A percentile compares a stretch with the other conserved stretches of the same genome.
Conservation (phyloP, 129 eudicot species). For the Dittrichia graveolens region DNA sequence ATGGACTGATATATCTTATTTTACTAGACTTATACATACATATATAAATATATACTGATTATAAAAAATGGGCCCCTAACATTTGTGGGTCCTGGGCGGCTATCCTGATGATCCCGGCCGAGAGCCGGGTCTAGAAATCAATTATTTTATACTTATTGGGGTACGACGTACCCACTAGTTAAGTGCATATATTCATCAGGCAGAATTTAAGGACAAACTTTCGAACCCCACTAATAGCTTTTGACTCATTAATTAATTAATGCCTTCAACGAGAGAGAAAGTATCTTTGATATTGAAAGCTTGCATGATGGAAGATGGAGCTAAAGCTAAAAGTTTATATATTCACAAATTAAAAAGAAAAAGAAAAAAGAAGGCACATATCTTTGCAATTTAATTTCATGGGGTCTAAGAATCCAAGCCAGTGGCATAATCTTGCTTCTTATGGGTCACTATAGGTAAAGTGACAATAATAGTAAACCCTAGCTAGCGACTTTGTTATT, state of each 20-base stretch:
- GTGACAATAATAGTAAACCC: constrained; percentile 22
- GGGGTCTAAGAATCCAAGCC: constrained; percentile 22
- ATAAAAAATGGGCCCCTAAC: no score
- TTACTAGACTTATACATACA: no score
- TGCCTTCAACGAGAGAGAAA: constrained; percentile 1
- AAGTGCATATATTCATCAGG: constrained; percentile 33
- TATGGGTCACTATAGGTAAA: constrained; percentile 2
- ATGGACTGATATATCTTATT: no score
- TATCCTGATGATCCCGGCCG: no score
- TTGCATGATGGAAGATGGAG: constrained; percentile 22
- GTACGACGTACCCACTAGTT: constrained; percentile 22
- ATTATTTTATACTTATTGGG: constrained; percentile 35
- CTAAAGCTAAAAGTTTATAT: constrained; percentile 15
- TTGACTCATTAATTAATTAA: constrained; percentile 33
- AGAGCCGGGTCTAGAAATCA: no score
- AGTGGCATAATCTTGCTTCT: constrained; percentile 11
- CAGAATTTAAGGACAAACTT: constrained; percentile 34
- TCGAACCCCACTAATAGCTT: constrained; percentile 38
- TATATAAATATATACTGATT: no score
- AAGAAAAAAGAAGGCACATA: constrained; percentile 26
- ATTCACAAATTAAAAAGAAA: neutral
- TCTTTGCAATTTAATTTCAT: constrained; percentile 25
- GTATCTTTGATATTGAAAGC: constrained; percentile 24
- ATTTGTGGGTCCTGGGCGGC: no score
- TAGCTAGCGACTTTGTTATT: constrained; percentile 13